Evolutionary conservation across 2,329 filamentous ascomycete genomes (phyloP), one percentile per base, ranked within the genome.

Genomic region (Trichoderma afroharzianum): DNA sequence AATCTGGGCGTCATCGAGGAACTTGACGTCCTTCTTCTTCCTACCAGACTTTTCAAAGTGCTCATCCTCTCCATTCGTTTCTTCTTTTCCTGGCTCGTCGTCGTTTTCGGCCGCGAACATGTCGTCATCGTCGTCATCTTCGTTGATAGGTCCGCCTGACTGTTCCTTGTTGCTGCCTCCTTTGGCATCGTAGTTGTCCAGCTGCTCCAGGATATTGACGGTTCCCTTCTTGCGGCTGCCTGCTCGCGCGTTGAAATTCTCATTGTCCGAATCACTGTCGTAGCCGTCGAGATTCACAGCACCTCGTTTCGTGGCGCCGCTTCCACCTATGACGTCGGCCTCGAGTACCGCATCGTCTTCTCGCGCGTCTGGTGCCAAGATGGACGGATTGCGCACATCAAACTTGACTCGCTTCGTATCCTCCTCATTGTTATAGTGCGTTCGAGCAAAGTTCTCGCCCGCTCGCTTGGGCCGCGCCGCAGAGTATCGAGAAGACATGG

Each of bases 261-360:
- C 96, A 74, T 97, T 95, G 67, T 92, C 89, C 3, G 95, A 97
- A 81, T 99, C 96, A 11, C 92, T 96, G 76, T 98, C 95, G 83
- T 98, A 99, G 64, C 96, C 96, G 78, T 98, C 96, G 53, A 99
- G 90, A 78, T 98, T 98, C 70, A 99, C 93, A 0, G 95, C 96
- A 75, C 95, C 95, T 74, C 96, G 93, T 81, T 97, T 97, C 0
- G 94, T 93, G 11, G 90, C 89, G 1, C 89, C 89, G 21, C 89
- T 87, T 2, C 91, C 92, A 18, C 95, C 94, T 74, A 98, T 98
- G 50, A 98, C 95, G 79, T 98, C 96, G 26, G 95, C 94, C 64
- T 97, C 93, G 9, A 99, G 88, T 32, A 95, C 88, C 0, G 90
- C 89, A 76, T 94, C 86, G 26, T 83, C 90, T 74, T 92, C 92